Percentiles rank a stretch among this genome's conserved stretches.
These are phyloP conservation scores for Trichoderma polysporum DNA, from an alignment of 2,329 filamentous ascomycete species.

Conservation along the genomic window DNA sequence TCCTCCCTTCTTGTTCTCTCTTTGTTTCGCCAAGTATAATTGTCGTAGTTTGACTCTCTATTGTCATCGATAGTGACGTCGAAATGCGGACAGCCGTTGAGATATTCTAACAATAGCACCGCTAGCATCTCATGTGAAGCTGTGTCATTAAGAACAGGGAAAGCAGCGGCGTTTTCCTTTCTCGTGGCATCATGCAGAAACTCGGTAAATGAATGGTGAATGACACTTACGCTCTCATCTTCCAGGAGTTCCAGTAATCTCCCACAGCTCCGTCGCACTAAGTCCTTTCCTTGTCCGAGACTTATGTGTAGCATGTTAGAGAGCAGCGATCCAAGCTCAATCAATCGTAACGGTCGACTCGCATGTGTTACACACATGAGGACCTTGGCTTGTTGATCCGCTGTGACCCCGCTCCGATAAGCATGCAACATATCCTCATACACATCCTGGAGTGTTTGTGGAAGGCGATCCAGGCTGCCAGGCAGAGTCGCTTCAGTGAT, in stretches of 20 bases:
- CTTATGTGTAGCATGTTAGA: neutral
- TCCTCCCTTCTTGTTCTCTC: neutral
- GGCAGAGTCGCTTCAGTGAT: slow-evolving; percentile 5
- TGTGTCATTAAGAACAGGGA: neutral
- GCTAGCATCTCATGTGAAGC: neutral
- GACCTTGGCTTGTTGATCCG: neutral
- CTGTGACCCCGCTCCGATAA: neutral
- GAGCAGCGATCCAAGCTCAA: neutral
- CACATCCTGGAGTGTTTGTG: neutral
- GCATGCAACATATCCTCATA: neutral
- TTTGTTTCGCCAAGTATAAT: neutral
- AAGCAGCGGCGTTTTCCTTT: neutral
- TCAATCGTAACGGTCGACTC: neutral
- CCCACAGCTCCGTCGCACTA: neutral
- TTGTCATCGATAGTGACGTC: neutral
- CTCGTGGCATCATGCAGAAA: neutral
- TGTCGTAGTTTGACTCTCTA: neutral
- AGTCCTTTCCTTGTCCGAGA: neutral
- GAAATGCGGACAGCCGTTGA: neutral
- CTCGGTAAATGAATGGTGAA: neutral
- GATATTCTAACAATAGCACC: neutral
- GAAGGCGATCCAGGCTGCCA: neutral
- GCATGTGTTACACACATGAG: neutral
- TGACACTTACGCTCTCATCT: slow-evolving; percentile 5
- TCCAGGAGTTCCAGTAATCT: neutral